A percentile compares a stretch with the other conserved stretches of the same genome.
These are phyloP conservation scores for Auricularia auricula-judae DNA, from an alignment of 768 basidiomycete species.

Conservation along the genomic window DNA sequence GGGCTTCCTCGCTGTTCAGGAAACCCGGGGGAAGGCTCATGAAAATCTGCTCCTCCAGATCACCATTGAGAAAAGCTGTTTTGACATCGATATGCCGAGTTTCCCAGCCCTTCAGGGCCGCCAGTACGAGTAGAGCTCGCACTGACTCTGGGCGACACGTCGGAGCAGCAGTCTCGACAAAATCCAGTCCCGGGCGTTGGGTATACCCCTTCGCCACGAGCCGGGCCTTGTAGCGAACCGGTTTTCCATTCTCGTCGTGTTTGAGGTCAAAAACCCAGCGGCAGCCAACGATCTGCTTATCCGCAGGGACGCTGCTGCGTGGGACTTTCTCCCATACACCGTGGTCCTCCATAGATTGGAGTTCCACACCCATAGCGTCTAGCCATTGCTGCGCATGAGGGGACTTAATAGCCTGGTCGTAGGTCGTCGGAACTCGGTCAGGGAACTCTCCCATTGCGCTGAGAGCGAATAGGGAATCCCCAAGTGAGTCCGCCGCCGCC, in stretches of 20 bases:
- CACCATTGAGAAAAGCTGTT: constrained; percentile 4
- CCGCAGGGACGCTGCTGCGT: neutral
- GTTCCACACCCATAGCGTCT: neutral
- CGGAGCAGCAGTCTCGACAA: neutral
- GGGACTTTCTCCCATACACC: neutral
- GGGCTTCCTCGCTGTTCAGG: neutral
- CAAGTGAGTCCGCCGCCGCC: neutral
- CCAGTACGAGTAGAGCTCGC: neutral
- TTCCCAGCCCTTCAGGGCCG: neutral
- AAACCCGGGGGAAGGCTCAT: neutral
- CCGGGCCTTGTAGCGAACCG: constrained; percentile 1
- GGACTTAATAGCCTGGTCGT: neutral
- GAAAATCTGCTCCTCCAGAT: constrained; percentile 2
- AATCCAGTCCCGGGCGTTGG: constrained; percentile 6
- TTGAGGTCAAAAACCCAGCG: neutral
- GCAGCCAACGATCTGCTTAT: neutral
- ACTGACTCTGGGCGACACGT: neutral
- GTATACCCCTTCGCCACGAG: constrained; percentile 7
- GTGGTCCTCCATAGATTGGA: constrained; percentile 3
- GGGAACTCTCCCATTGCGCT: neutral
- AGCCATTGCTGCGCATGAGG: neutral
- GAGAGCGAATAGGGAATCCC: neutral
- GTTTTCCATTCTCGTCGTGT: neutral
- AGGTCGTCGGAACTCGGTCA: neutral
- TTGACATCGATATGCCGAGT: constrained; percentile 5